Evolutionary conservation across 2,329 filamentous ascomycete species (phyloP), one percentile per base, ranked within the genome.

Genomic region (Colletotrichum sp.): DNA sequence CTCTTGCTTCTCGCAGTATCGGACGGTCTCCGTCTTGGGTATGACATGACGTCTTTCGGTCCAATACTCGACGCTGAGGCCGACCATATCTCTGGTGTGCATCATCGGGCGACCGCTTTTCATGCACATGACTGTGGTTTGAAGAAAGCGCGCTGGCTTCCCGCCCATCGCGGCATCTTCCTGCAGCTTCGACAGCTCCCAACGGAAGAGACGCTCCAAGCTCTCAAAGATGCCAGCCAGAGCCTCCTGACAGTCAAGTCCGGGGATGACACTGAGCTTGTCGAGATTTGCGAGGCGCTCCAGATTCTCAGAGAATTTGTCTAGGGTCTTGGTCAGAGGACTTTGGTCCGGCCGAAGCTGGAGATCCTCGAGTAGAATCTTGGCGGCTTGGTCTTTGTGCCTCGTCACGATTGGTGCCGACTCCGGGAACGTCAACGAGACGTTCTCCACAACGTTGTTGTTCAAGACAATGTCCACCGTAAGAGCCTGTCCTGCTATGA

Each of bases 41-140:
- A 82, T 84, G 19, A 91, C 82, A 63, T 90, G 87, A 63, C 90
- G 88, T 71, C 88, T 86, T 79, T 93, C 89, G 82, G 91, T 93
- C 95, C 95, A 97, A 82, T 96, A 98, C 78, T 95, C 93, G 52
- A 97, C 80, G 65, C 90, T 91, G 72, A 96, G 85, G 1, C 95
- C 95, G 30, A 96, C 86, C 66, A 89, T 90, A 27, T 90, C 89
- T 67, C 91, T 88, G 16, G 90, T 89, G 83, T 97, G 94, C 90
- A 96, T 94, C 34, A 89, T 86, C 0, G 95, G 94, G 34, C 88
- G 88, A 3, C 95, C 95, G 81, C 94, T 93, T 77, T 90, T 91
- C 72, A 90, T 91, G 81, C 94, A 95, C 83, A 95, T 89, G 63
- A 91, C 92, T 67, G 89, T 85, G n/a, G 88, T 85, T 59, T 88